These are phyloP conservation scores for Hymenoscyphus fructigenus DNA, from an alignment of 2,329 filamentous ascomycete species.

Conservation along the genomic window DNA sequence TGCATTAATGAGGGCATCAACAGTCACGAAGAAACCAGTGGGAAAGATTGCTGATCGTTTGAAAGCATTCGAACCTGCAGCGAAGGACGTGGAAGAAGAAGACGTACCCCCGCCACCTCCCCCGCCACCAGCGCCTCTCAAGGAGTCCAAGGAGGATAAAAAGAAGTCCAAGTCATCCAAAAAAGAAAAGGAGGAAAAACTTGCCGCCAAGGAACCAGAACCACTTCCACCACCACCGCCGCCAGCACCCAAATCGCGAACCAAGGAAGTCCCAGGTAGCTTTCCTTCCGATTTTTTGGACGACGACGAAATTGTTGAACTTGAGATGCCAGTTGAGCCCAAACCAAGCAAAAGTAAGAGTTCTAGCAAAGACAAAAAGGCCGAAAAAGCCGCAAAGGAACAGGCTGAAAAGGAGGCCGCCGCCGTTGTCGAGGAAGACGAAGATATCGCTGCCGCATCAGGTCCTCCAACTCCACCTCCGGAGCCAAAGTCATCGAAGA, in stretches of 20 bases:
- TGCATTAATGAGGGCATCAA: slow-evolving; percentile 43
- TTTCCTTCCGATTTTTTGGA: slow-evolving; percentile 54
- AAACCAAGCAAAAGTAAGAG: slow-evolving; percentile 43
- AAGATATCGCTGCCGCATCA: slow-evolving; percentile 35
- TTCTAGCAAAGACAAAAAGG: slow-evolving; percentile 38
- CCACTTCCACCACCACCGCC: slow-evolving; percentile 37
- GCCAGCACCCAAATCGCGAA: slow-evolving; percentile 35
- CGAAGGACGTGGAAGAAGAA: slow-evolving; percentile 36
- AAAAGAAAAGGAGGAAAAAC: slow-evolving; percentile 41
- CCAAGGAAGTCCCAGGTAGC: slow-evolving; percentile 51
- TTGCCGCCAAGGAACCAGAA: slow-evolving; percentile 42
- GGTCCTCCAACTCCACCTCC: slow-evolving; percentile 45
- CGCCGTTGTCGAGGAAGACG: slow-evolving; percentile 25
- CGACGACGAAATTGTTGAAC: slow-evolving; percentile 45
- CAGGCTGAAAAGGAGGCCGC: neutral
- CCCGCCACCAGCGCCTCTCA: slow-evolving; percentile 42
- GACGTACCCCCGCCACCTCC: slow-evolving; percentile 37
- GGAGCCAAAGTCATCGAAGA: slow-evolving; percentile 63
- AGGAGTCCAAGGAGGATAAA: slow-evolving; percentile 45
- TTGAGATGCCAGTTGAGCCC: slow-evolving; percentile 49
- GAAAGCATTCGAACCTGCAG: slow-evolving; percentile 52
- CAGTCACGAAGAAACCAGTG: slow-evolving; percentile 46
- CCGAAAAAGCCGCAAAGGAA: neutral
- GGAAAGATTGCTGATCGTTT: slow-evolving; percentile 57
- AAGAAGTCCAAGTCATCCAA: slow-evolving; percentile 39